Percentiles rank a stretch among this genome's conserved stretches.
phyloP scores from a whole-genome alignment of 495 filamentous ascomycete genomes.

The Xylaria intraflava region DNA sequence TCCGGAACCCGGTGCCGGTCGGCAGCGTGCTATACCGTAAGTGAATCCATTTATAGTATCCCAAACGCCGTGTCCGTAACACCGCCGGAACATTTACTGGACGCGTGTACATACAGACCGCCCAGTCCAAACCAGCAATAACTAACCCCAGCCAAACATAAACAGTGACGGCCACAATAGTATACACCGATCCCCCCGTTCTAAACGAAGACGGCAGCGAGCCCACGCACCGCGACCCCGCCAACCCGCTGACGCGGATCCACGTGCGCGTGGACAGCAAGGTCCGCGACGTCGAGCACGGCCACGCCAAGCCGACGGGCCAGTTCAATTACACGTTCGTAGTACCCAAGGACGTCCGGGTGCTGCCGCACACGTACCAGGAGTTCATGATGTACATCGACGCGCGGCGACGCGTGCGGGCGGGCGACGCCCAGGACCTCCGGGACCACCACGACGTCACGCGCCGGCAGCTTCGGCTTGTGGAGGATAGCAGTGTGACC shows the following conservation, averaged over 20 bases:
- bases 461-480: neutral
- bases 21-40: constrained; percentile 66
- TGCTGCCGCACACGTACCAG: constrained; percentile 67
- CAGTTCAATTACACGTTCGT: constrained; percentile 83
- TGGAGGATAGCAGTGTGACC: constrained; percentile 18
- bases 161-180: constrained; percentile 60
- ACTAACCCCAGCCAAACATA: neutral
- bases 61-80: neutral
- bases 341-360: constrained; percentile 63
- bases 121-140: neutral
- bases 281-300: constrained; percentile 73
- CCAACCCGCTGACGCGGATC: constrained; percentile 50
- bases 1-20: constrained; percentile 78
- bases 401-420: constrained; percentile 53
- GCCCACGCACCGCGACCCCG: constrained; percentile 25
- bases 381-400: constrained; percentile 80
- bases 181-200: constrained; percentile 65
- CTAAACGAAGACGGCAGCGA: constrained; percentile 35
- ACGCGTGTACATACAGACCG: too few species aligned
- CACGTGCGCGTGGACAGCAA: constrained; percentile 72
- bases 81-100: neutral
- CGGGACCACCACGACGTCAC: constrained; percentile 11
- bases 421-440: constrained; percentile 23
- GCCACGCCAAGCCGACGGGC: constrained; percentile 65
- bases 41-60: neutral